Evolutionary conservation across 805 yeast species (phyloP).

Genomic region (Pichia thaimueangensis): DNA sequence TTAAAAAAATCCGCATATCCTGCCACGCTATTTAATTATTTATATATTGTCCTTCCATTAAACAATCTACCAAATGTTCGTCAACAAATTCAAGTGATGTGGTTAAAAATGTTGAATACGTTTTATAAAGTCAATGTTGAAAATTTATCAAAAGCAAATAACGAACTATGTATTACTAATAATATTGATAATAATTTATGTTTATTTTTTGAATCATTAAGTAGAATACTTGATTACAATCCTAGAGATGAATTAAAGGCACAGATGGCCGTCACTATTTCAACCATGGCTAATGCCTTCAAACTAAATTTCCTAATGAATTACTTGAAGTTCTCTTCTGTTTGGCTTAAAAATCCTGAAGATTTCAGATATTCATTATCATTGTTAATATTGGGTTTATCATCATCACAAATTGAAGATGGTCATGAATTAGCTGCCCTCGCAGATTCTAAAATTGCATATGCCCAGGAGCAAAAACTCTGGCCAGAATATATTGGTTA

Average conservation of each 20-base stretch:
- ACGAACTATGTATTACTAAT: conserved; percentile 36
- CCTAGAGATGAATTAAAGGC: conserved; percentile 21
- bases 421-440: conserved; percentile 4
- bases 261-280: conserved; percentile 23
- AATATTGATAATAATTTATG: conserved; percentile 35
- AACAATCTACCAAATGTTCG: conserved; percentile 16
- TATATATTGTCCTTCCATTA: conserved; percentile 24
- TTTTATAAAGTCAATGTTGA: conserved; percentile 24
- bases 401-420: conserved; percentile 1
- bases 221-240: conserved; percentile 14
- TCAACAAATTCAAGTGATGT: conserved; percentile 32
- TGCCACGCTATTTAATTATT: conserved; percentile 38
- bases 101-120: conserved; percentile 33
- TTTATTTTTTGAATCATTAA: conserved; percentile 29
- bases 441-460: conserved; percentile 12
- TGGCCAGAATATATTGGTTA: conserved; percentile 18
- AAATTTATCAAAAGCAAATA: conserved; percentile 33
- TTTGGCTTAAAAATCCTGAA: conserved; percentile 18
- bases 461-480: conserved; percentile 8
- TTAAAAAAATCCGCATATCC: conserved; percentile 39
- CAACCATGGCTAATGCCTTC: conserved; percentile 21
- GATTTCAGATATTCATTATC: conserved; percentile 19
- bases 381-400: conserved; percentile 15
- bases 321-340: conserved; percentile 16
- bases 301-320: conserved; percentile 23